phyloP scores from a whole-genome alignment of 2,329 filamentous ascomycete genomes.

The Periconia sp. region DNA sequence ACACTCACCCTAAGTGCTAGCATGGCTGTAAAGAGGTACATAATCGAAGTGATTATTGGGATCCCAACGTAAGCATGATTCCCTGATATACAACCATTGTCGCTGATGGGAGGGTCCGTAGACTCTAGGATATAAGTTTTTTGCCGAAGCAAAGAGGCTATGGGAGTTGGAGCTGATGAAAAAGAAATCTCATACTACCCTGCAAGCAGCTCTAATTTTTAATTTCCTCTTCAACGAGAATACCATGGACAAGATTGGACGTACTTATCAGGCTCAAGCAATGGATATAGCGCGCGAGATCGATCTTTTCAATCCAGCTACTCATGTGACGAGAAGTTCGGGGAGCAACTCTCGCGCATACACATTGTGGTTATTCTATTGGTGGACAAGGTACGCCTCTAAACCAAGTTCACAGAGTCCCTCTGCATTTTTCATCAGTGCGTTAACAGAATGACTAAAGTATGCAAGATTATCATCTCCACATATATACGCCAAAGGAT shows the following conservation, averaged over 20 bases:
- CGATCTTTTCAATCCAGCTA: constrained; percentile 8
- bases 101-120: not conserved
- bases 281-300: constrained; percentile 16
- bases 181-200: constrained; percentile 11
- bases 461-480: not conserved
- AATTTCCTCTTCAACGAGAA: constrained; percentile 10
- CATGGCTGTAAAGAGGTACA: constrained; percentile 4
- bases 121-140: constrained; percentile 17
- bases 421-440: not conserved
- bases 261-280: constrained; percentile 10
- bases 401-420: not conserved
- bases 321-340: not conserved
- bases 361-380: constrained; percentile 12
- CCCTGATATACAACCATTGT: not conserved
- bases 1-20: constrained; percentile 1
- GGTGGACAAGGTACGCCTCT: constrained; percentile 3
- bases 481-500: not conserved
- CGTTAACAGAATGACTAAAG: not conserved
- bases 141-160: constrained; percentile 21
- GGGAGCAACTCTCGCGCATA: constrained; percentile 8
- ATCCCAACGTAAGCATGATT: constrained; percentile 3
- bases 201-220: constrained; percentile 17
- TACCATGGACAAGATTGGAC: constrained; percentile 10
- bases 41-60: constrained; percentile 14
- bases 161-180: constrained; percentile 18